phyloP scores from a whole-genome alignment of 2,329 filamentous ascomycete species.

The Samsoniella hepiali region DNA sequence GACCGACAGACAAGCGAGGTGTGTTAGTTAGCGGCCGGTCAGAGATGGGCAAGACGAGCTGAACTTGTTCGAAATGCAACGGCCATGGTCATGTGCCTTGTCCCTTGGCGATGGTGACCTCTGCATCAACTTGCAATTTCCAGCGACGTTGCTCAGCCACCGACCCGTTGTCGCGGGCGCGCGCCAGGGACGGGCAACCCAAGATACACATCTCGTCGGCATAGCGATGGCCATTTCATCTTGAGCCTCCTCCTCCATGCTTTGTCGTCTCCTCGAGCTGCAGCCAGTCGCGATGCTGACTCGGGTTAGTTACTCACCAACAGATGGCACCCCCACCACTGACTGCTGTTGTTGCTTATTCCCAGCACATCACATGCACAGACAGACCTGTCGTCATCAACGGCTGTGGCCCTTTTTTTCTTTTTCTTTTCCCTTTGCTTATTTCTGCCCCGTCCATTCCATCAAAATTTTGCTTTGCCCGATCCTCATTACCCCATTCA shows the following conservation, averaged over 20 bases:
- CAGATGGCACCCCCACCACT: not conserved
- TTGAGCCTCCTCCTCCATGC: not conserved
- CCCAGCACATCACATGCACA: conserved; percentile 11
- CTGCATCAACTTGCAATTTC: too few relatives aligned
- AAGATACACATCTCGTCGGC: too few relatives aligned
- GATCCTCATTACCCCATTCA: not conserved
- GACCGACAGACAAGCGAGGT: too few relatives aligned
- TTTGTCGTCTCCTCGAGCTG: not conserved
- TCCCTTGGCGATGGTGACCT: too few relatives aligned
- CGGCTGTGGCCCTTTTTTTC: not conserved
- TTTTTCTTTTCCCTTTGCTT: not conserved
- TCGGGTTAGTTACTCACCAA: not conserved
- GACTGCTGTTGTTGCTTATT: conserved; percentile 1
- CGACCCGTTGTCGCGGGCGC: too few relatives aligned
- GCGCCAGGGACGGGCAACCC: too few relatives aligned
- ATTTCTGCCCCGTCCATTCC: not conserved
- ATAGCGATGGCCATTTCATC: too few relatives aligned
- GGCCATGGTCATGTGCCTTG: too few relatives aligned
- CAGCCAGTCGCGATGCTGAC: conserved; percentile 1
- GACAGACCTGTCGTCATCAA: not conserved
- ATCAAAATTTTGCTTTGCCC: not conserved
- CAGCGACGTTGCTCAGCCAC: too few relatives aligned
- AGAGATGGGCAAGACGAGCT: too few relatives aligned
- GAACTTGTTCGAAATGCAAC: too few relatives aligned
- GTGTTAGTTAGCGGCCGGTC: too few relatives aligned